These are phyloP conservation scores for Penicillium macrosclerotiorum DNA, from an alignment of 495 filamentous ascomycete species.

Conservation along the genomic window DNA sequence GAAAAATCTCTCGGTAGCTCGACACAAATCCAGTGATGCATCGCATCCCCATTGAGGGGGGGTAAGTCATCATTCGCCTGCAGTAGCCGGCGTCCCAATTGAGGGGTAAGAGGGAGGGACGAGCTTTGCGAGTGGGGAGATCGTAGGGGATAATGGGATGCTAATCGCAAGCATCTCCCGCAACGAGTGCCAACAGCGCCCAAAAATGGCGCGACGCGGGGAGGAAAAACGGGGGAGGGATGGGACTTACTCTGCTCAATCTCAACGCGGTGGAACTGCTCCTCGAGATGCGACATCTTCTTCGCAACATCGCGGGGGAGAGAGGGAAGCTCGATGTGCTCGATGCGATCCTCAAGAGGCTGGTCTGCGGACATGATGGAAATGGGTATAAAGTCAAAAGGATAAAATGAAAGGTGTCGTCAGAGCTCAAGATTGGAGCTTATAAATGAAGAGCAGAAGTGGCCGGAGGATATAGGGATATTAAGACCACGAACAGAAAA, in stretches of 20 bases:
- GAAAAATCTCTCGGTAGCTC: too few relatives aligned
- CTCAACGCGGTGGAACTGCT: constrained; percentile 38
- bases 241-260: constrained; percentile 41
- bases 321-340: constrained; percentile 33
- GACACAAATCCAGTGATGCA: constrained; percentile 1
- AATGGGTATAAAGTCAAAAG: neutral
- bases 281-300: constrained; percentile 36
- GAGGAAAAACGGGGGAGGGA: neutral
- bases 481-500: neutral
- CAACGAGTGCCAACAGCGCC: too few relatives aligned
- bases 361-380: constrained; percentile 30
- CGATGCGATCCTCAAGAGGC: constrained; percentile 29
- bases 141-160: too few relatives aligned
- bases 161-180: too few relatives aligned
- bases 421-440: too few relatives aligned
- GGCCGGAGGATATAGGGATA: neutral
- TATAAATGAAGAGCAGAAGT: too few relatives aligned
- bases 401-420: constrained; percentile 7
- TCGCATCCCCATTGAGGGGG: neutral
- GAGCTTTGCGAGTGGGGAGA: too few relatives aligned
- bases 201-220: neutral
- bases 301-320: constrained; percentile 29
- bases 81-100: too few relatives aligned
- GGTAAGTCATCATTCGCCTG: too few relatives aligned
- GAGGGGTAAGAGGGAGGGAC: too few relatives aligned